Conservation (phyloP, 805 yeast species). For the Metschnikowia bowlesiae region DNA sequence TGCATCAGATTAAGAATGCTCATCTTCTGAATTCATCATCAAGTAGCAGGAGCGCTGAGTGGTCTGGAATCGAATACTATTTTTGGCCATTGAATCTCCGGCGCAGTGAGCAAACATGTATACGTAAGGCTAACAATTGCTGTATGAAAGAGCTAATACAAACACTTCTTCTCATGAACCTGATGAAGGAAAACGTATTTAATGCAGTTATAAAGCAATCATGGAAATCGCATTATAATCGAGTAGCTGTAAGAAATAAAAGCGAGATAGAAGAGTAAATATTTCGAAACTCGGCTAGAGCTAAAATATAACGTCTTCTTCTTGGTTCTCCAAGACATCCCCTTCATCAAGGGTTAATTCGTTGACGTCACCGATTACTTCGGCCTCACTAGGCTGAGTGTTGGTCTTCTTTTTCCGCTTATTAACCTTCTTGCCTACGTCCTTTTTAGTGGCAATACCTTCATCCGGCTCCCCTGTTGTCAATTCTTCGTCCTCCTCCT, state of each 20-base stretch:
- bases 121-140: background rate
- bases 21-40: too few relatives aligned
- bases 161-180: background rate
- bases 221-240: background rate
- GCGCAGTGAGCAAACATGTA: background rate
- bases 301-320: conserved; percentile 44
- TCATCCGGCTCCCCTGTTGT: conserved; percentile 3
- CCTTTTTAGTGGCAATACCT: conserved; percentile 1
- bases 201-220: background rate
- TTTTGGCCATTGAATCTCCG: background rate
- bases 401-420: conserved; percentile 12
- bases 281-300: background rate
- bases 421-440: conserved; percentile 7
- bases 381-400: conserved; percentile 12
- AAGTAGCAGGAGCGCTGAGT: too few relatives aligned
- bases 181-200: background rate
- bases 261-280: background rate
- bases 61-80: background rate
- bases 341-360: conserved; percentile 21
- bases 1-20: too few relatives aligned
- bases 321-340: conserved; percentile 37
- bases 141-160: background rate
- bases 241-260: background rate
- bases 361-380: conserved; percentile 26
- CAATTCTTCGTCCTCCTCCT: conserved; percentile 5